A percentile compares a stretch with the other conserved stretches of the same genome.
phyloP scores from a whole-genome alignment of 2,329 filamentous ascomycete species.

The Byssothecium circinans region DNA sequence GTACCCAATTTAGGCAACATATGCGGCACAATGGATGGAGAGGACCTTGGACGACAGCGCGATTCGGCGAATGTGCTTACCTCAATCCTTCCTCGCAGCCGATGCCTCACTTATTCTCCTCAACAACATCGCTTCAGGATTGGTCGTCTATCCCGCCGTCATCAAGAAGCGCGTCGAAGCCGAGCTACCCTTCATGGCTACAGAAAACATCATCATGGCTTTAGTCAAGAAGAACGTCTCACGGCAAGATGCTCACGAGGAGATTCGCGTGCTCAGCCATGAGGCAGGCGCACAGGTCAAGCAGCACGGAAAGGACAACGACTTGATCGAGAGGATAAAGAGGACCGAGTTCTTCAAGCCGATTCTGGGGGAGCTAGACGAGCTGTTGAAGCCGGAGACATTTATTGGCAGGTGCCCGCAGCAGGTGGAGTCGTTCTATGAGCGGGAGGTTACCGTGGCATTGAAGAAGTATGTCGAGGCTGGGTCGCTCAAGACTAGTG shows the following conservation, averaged over 20 bases:
- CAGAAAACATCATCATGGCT: conserved; percentile 62
- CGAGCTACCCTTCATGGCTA: conserved; percentile 87
- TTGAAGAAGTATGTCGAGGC: conserved; percentile 49
- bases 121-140: conserved; percentile 71
- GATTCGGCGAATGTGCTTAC: conserved; percentile 58
- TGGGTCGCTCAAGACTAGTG: conserved; percentile 20
- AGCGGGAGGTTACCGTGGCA: conserved; percentile 52
- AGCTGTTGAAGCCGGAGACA: conserved; percentile 64
- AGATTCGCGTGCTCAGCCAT: conserved; percentile 79
- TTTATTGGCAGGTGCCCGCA: conserved; percentile 61
- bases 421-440: conserved; percentile 57
- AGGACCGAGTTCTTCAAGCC: conserved; percentile 71
- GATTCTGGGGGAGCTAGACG: conserved; percentile 69
- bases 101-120: conserved; percentile 66
- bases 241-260: conserved; percentile 81
- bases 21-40: conserved; percentile 74
- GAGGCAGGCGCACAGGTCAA: conserved; percentile 73
- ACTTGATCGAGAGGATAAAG: conserved; percentile 78
- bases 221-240: conserved; percentile 70
- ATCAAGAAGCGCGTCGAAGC: conserved; percentile 69
- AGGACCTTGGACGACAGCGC: conserved; percentile 76
- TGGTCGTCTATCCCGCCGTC: conserved; percentile 76
- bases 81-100: conserved; percentile 51
- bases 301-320: conserved; percentile 73
- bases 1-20: conserved; percentile 60